A percentile compares a stretch with the other conserved stretches of the same genome.
Conservation (phyloP, 495 filamentous ascomycete species). For the Beverwykella pulmonaria region DNA sequence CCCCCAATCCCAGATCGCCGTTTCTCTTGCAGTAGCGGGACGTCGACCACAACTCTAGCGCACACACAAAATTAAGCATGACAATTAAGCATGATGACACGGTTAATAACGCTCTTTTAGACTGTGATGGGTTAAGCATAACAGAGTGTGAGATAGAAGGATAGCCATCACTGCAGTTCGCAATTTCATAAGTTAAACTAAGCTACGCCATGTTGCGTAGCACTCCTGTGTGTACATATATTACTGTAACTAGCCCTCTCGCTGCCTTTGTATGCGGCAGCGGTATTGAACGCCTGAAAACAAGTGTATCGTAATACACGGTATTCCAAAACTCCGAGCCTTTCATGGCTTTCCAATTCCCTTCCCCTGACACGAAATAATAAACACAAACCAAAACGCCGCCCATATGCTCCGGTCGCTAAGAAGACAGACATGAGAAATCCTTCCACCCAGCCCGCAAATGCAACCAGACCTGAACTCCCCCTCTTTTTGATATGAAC, state of each 20-base stretch:
- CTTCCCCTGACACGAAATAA: background rate
- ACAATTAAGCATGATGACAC: no score
- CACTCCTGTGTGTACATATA: no score
- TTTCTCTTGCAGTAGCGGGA: no score
- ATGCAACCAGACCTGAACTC: background rate
- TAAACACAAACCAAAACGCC: background rate
- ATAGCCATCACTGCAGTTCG: no score
- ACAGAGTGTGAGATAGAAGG: no score
- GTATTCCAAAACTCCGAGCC: background rate
- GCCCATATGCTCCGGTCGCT: background rate
- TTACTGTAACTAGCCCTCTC: background rate
- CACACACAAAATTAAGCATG: no score
- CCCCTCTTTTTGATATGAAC: background rate
- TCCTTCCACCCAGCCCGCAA: background rate
- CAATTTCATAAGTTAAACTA: no score
- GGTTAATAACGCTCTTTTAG: no score
- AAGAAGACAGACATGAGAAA: background rate
- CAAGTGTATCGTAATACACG: background rate
- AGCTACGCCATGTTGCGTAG: no score
- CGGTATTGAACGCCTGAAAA: background rate
- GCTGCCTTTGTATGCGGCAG: background rate
- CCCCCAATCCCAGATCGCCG: no score
- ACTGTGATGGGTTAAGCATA: no score
- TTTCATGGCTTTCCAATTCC: background rate
- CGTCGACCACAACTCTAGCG: no score